These are phyloP conservation scores for Lentinula sp. DNA, from an alignment of 768 basidiomycete species.

Conservation along the genomic window DNA sequence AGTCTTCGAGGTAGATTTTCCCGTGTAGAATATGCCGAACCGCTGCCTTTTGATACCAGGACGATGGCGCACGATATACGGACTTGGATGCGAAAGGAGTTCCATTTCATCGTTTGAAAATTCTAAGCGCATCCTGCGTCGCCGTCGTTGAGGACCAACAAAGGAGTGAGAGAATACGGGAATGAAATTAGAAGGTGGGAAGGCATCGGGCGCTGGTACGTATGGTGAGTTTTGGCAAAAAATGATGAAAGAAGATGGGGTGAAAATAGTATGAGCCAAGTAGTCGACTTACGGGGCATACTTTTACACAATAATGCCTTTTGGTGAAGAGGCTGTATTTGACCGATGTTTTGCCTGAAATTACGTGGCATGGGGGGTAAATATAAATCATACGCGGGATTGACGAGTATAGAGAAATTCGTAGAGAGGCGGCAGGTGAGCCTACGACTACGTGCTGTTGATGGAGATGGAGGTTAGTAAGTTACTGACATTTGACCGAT, in stretches of 20 bases:
- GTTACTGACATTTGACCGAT: not conserved
- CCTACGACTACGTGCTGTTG: not conserved
- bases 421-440: conserved; percentile 3
- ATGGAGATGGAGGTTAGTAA: not conserved
- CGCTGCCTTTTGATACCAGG: conserved; percentile 24
- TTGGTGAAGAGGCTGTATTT: not conserved
- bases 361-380: not conserved
- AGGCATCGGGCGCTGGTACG: conserved; percentile 31
- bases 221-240: not conserved
- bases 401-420: conserved; percentile 2
- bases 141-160: not conserved
- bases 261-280: no score
- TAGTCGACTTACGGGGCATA: conserved; percentile 1
- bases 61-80: conserved; percentile 11
- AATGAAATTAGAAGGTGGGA: conserved; percentile 10
- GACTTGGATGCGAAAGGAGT: conserved; percentile 7
- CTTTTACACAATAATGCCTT: not conserved
- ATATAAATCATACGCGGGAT: conserved; percentile 1
- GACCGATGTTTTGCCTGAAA: not conserved
- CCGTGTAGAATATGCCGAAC: conserved; percentile 35
- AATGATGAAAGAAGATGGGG: not conserved
- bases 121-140: conserved; percentile 3
- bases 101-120: conserved; percentile 4
- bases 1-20: conserved; percentile 13
- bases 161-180: not conserved